These are phyloP conservation scores for Podaxis mareebaensis DNA, from an alignment of 768 basidiomycete genomes.

Conservation along the genomic window DNA sequence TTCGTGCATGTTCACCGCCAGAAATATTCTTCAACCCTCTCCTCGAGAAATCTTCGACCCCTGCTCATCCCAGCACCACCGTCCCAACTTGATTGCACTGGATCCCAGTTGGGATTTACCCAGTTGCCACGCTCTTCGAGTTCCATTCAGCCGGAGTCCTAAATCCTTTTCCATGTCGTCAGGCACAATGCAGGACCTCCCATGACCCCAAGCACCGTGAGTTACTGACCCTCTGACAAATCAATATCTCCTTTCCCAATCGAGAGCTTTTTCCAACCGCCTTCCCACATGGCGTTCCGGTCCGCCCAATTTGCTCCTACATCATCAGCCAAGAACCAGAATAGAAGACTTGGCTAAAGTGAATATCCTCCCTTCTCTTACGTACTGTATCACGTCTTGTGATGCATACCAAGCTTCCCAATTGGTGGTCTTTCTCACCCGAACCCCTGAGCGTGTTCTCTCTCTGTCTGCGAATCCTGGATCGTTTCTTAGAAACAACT, in stretches of 20 bases:
- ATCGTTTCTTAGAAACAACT: slow-evolving; percentile 11
- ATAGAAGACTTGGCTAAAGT: slow-evolving; percentile 3
- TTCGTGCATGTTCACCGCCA: background rate
- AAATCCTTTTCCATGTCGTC: slow-evolving; percentile 4
- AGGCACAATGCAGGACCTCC: slow-evolving; percentile 4
- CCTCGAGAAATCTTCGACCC: background rate
- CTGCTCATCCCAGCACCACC: background rate
- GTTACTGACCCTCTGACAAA: background rate
- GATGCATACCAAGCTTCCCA: background rate
- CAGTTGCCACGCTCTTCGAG: background rate
- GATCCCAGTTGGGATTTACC: background rate
- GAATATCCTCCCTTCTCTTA: slow-evolving; percentile 2
- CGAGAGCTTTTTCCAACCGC: background rate
- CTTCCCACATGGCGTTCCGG: background rate
- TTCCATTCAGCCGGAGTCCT: background rate
- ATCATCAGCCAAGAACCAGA: slow-evolving; percentile 5
- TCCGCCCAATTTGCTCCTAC: background rate
- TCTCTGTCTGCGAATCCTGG: background rate
- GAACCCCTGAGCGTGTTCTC: background rate
- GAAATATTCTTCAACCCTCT: background rate
- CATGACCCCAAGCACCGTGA: slow-evolving; percentile 11
- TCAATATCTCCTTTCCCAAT: background rate
- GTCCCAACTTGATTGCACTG: background rate
- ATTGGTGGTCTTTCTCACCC: background rate
- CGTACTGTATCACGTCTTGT: slow-evolving; percentile 4